Base-by-base conservation (phyloP, 73 alveolate species). In the Effrenium voratum region DNA sequence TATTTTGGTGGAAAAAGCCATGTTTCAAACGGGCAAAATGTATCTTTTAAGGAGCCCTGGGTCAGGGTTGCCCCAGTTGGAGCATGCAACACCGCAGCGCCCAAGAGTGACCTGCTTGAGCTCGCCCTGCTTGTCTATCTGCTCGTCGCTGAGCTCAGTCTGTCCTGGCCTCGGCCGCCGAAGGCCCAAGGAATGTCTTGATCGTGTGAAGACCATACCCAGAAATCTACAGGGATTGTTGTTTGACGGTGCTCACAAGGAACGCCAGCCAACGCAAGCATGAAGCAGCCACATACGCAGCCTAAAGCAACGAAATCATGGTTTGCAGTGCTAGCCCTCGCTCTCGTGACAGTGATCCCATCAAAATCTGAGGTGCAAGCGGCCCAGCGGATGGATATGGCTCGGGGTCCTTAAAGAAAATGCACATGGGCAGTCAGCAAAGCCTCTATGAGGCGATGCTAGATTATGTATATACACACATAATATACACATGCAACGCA, bases 41-140 rank as follows among this genome's bases (percentile, higher is more conserved):
- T 6, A 26, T 0, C 8, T 19, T 12, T 6, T n/a, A 12, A 59
- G 34, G 73, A 5, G 73, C 22, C 36, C 73, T 28, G 30, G 73
- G 73, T n/a, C 73, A 59, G 73, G 34, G 30, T 28, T 55, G 68
- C 68, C 32, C 68, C 19, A 28, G 15, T 1, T 19, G 32, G 19
- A 10, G 66, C 66, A 19, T 19, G 32, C 68, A 55, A 28, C 72
- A 3, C 72, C 2, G 8, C 72, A 3, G 72, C 72, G 72, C 36
- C 2, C 72, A 24, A 3, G 28, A 26, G 34, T 0, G 1, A 40
- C 96, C 96, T 90, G 96, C 73, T 90, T 90, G 57, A 90, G 76
- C 87, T 90, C 86, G 34, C 96, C 96, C 55, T 90, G 96, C 45
- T 90, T 63, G 86, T 90, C 86, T 22, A 90, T 47, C 81, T 90